A percentile compares a stretch with the other conserved stretches of the same genome.
phyloP scores from a whole-genome alignment of 345 rosid genomes.

The Rhodomyrtus tomentosa region DNA sequence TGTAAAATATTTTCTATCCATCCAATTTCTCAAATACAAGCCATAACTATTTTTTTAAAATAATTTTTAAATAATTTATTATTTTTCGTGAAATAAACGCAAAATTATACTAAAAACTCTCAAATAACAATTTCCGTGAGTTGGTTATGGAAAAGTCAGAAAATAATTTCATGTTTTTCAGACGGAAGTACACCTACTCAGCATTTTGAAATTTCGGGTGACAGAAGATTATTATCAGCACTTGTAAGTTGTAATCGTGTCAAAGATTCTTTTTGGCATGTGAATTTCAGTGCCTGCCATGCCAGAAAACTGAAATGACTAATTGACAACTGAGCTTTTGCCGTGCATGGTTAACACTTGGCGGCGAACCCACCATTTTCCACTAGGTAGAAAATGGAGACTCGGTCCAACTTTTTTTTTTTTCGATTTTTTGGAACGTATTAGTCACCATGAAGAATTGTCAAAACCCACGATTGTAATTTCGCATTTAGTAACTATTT shows the following conservation, averaged over 20 bases:
- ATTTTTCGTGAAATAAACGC: too few relatives aligned
- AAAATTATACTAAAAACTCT: too few relatives aligned
- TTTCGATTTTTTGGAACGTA: neutral
- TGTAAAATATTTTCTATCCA: neutral
- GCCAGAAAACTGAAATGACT: neutral
- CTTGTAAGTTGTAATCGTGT: neutral
- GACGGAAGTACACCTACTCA: neutral
- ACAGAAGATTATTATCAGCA: too few relatives aligned
- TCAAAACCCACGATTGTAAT: neutral
- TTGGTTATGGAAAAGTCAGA: too few relatives aligned
- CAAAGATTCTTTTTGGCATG: neutral
- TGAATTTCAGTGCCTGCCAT: neutral
- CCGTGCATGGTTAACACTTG: neutral
- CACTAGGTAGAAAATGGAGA: neutral
- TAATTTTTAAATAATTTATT: too few relatives aligned
- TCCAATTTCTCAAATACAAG: neutral
- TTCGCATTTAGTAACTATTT: neutral
- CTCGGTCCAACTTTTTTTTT: neutral
- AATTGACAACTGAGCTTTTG: neutral
- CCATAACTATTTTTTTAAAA: too few relatives aligned
- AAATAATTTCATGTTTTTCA: too few relatives aligned
- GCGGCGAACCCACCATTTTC: neutral
- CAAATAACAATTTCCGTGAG: fast-evolving
- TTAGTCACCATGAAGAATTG: neutral
- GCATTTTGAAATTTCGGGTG: neutral